Evolutionary conservation across 140 eudicot species (phyloP).

Genomic region (Ambrosia hybrid): DNA sequence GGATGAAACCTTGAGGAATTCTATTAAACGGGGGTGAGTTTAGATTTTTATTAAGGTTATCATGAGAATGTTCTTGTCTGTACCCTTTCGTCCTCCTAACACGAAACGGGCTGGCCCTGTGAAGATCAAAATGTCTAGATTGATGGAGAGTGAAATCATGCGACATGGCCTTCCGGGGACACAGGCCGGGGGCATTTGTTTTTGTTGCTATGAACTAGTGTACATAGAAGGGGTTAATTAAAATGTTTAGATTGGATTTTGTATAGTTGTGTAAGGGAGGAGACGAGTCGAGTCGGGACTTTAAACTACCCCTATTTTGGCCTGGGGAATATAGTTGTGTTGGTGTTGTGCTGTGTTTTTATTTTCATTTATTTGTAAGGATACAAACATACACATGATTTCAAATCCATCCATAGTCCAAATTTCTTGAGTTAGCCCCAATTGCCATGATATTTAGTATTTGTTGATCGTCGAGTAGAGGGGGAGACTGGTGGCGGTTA

Average conservation of each 20-base stretch:
- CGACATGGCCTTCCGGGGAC: constrained; percentile 7
- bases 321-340: constrained; percentile 33
- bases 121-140: constrained; percentile 17
- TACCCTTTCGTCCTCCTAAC: constrained; percentile 30
- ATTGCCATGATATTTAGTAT: not conserved
- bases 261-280: constrained; percentile 37
- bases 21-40: constrained; percentile 60
- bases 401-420: constrained; percentile 27
- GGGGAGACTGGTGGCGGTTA: too few relatives aligned
- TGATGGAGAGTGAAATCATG: constrained; percentile 7
- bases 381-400: constrained; percentile 23
- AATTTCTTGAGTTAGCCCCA: constrained; percentile 1
- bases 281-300: constrained; percentile 25
- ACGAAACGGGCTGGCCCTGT: constrained; percentile 54
- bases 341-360: constrained; percentile 38
- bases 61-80: constrained; percentile 9
- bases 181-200: not conserved
- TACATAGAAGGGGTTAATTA: constrained; percentile 43
- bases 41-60: constrained; percentile 6
- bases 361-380: constrained; percentile 31
- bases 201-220: constrained; percentile 27
- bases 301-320: constrained; percentile 30
- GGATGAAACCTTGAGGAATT: constrained; percentile 72
- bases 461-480: too few relatives aligned
- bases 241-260: constrained; percentile 29